Evolutionary conservation across 257 asterid genomes (phyloP), one percentile per base, ranked within the genome.

Genomic region (Solanum dulcamara): DNA sequence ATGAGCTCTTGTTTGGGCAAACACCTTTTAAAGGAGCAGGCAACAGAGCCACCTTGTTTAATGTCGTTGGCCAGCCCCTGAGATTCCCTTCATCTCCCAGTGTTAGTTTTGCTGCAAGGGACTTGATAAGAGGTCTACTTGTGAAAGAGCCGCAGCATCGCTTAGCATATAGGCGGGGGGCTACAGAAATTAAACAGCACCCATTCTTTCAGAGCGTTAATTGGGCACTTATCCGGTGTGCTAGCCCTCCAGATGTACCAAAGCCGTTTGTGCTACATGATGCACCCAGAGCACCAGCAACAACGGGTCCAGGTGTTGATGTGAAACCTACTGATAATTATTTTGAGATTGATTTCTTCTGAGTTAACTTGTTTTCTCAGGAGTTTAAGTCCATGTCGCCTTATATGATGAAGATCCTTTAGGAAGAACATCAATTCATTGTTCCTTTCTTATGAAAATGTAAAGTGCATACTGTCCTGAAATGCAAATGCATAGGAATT

Each of bases 91-190:
- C 91, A 60, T 46, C 94, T 0, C 94, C 95, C n/a, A 80, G 89
- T 0, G 94, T 92, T 48, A 90, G 95, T 74, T 92, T 92, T 84
- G 95, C 95, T 55, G 95, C 95, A 32, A 68, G 95, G 81, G 95
- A 92, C 86, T 88, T 92, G 88, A 92, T 92, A 83, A 88, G 94
- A 81, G 95, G 95, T 40, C 84, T 92, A 68, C 90, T 92, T 8
- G 95, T 92, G 48, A 92, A 92, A 85, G 94, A 92, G 86, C 95
- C 95, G 26, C 95, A 92, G 68, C 92, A 91, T 66, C 92, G 95
- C 42, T 89, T 92, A 35, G 95, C 95, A 6, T 92, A 92, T 84
- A 91, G 93, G 88, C 93, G 95, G 14, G 95, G 95, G 1, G 95
- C 95, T 26, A 91, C 95, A 7, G 95, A 91, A 72, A 92, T 92